phyloP scores from a whole-genome alignment of 2,329 filamentous ascomycete genomes.

The Ophiostoma sp. region DNA sequence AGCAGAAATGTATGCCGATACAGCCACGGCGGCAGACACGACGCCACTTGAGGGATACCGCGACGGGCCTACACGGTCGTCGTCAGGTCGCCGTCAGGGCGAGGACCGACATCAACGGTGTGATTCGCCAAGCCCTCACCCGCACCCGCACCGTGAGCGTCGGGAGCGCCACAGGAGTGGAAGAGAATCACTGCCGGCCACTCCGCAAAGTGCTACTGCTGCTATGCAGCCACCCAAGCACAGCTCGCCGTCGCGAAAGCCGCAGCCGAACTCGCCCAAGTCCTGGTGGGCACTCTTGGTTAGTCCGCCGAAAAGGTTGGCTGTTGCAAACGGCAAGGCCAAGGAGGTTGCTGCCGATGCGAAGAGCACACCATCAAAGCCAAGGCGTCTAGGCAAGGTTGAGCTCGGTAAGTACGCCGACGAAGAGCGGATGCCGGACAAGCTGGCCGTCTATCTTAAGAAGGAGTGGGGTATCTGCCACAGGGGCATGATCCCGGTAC shows the following conservation, averaged over 20 bases:
- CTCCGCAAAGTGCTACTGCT: not conserved
- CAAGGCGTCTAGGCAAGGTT: conserved; percentile 41
- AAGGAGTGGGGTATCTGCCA: conserved; percentile 52
- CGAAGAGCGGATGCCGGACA: conserved; percentile 68
- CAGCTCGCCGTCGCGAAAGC: not conserved
- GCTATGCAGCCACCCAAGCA: not conserved
- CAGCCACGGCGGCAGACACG: not conserved
- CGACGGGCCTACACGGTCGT: not conserved
- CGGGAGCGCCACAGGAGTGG: conserved; percentile 15
- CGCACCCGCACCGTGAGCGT: conserved; percentile 18
- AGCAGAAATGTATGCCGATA: not conserved
- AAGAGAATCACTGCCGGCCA: not conserved
- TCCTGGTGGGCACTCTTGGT: not conserved
- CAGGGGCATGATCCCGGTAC: conserved; percentile 58
- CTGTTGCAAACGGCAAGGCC: not conserved
- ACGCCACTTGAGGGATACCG: not conserved
- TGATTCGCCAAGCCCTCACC: not conserved
- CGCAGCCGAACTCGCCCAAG: not conserved
- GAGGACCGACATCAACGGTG: not conserved
- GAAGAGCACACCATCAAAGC: not conserved
- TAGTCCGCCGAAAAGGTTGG: not conserved
- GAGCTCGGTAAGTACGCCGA: conserved; percentile 68
- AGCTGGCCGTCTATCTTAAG: conserved; percentile 59
- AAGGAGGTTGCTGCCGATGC: not conserved
- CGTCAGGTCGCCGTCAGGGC: not conserved